Conservation (phyloP, 495 filamentous ascomycete genomes). For the Penicillium fimorum region DNA sequence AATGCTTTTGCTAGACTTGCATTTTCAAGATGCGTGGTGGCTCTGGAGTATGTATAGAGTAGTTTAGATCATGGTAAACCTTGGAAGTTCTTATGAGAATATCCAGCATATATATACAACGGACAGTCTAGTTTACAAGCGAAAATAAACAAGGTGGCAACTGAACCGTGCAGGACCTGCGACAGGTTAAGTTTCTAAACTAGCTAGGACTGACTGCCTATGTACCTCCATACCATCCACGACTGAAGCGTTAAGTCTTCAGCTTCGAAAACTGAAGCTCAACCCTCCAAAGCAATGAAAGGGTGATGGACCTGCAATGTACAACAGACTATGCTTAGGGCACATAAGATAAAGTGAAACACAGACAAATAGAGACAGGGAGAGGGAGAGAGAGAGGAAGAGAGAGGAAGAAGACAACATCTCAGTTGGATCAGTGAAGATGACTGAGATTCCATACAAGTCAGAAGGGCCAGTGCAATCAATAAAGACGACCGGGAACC, state of each 20-base stretch:
- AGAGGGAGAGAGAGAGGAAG: too few relatives aligned
- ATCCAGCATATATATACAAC: background rate
- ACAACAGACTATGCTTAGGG: slow-evolving; percentile 11
- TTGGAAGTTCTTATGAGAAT: background rate
- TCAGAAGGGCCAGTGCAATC: slow-evolving; percentile 30
- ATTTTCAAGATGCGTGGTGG: background rate
- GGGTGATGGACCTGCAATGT: slow-evolving; percentile 11
- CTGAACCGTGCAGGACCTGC: background rate
- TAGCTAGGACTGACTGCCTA: slow-evolving; percentile 11
- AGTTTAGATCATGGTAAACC: background rate
- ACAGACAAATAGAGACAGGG: slow-evolving; percentile 10
- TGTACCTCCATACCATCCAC: slow-evolving; percentile 20
- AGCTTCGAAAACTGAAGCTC: slow-evolving; percentile 16
- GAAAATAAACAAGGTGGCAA: background rate
- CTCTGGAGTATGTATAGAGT: background rate
- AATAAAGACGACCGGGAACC: slow-evolving; percentile 36
- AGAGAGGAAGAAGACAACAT: slow-evolving; percentile 8
- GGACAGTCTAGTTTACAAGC: background rate
- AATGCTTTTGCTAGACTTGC: background rate
- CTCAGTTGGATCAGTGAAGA: slow-evolving; percentile 42
- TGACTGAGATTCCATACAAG: slow-evolving; percentile 23
- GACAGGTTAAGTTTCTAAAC: background rate
- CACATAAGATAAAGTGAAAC: slow-evolving; percentile 8
- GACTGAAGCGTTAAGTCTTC: slow-evolving; percentile 4
- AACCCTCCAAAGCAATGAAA: slow-evolving; percentile 18